Percentiles rank a stretch among this genome's conserved stretches.
phyloP scores from a whole-genome alignment of 352 stramenopile species.

The Phytophthora kernoviae region DNA sequence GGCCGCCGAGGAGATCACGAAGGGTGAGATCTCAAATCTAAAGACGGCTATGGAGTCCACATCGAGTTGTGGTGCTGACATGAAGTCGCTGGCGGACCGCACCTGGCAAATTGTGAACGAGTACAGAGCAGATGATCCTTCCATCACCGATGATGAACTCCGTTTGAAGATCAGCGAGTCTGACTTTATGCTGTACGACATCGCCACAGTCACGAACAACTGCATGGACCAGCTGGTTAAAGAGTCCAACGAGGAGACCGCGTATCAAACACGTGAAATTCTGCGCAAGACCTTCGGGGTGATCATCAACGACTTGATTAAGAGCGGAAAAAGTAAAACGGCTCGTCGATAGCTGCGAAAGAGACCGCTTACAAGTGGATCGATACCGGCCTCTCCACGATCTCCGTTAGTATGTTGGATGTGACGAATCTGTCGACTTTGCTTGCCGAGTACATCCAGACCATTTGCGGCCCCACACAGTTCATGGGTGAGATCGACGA shows the following conservation, averaged over 20 bases:
- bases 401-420: conserved; percentile 35
- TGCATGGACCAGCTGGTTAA: conserved; percentile 38
- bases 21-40: conserved; percentile 31
- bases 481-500: conserved; percentile 65
- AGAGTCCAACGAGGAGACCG: conserved; percentile 20
- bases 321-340: conserved; percentile 33
- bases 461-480: conserved; percentile 47
- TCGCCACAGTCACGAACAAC: conserved; percentile 40
- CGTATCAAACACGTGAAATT: conserved; percentile 27
- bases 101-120: conserved; percentile 31
- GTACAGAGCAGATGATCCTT: conserved; percentile 16
- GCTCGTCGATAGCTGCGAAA: conserved; percentile 23
- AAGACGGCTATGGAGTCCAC: conserved; percentile 37
- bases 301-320: conserved; percentile 34
- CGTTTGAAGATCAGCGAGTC: conserved; percentile 43
- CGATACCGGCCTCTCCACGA: conserved; percentile 23
- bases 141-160: conserved; percentile 41
- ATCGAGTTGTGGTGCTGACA: conserved; percentile 31
- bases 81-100: conserved; percentile 30
- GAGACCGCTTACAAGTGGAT: conserved; percentile 21
- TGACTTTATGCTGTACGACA: conserved; percentile 39
- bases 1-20: conserved; percentile 26
- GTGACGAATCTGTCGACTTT: conserved; percentile 48
- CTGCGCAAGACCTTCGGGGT: conserved; percentile 33
- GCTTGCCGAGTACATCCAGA: conserved; percentile 61